These are phyloP conservation scores for Amylocarpus encephaloides DNA, from an alignment of 2,329 filamentous ascomycete species.

Conservation along the genomic window DNA sequence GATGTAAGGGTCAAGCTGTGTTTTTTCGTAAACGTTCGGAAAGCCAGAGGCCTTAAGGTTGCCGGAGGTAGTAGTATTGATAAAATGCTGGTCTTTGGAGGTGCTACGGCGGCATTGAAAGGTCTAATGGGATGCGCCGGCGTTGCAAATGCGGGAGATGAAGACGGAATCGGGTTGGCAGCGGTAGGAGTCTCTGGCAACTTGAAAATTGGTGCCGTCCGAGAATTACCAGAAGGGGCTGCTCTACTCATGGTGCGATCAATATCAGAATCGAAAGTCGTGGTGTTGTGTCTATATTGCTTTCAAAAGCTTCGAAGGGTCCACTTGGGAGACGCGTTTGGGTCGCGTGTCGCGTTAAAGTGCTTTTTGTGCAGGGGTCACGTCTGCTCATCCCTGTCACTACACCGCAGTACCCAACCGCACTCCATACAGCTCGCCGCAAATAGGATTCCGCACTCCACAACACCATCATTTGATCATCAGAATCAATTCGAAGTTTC, in stretches of 20 bases:
- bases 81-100: conserved; percentile 49
- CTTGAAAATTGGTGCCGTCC: conserved; percentile 27
- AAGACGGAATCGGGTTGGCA: conserved; percentile 67
- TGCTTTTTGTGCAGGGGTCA: no score
- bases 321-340: conserved; percentile 13
- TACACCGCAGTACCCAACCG: no score
- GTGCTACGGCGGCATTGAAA: conserved; percentile 34
- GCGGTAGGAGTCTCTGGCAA: conserved; percentile 22
- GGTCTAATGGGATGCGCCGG: conserved; percentile 72
- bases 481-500: no score
- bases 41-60: conserved; percentile 82
- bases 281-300: not conserved
- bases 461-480: no score
- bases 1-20: conserved; percentile 90
- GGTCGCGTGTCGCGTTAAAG: no score
- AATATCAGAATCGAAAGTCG: not conserved
- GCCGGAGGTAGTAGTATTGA: conserved; percentile 85
- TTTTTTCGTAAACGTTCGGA: conserved; percentile 95
- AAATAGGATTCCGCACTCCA: no score
- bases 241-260: conserved; percentile 21
- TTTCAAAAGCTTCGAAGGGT: not conserved
- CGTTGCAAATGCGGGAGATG: conserved; percentile 84
- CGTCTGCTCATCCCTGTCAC: no score
- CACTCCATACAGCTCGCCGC: no score
- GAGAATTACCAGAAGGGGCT: conserved; percentile 20